Conservation (phyloP, 306 rosid species). For the Pueraria montana region DNA sequence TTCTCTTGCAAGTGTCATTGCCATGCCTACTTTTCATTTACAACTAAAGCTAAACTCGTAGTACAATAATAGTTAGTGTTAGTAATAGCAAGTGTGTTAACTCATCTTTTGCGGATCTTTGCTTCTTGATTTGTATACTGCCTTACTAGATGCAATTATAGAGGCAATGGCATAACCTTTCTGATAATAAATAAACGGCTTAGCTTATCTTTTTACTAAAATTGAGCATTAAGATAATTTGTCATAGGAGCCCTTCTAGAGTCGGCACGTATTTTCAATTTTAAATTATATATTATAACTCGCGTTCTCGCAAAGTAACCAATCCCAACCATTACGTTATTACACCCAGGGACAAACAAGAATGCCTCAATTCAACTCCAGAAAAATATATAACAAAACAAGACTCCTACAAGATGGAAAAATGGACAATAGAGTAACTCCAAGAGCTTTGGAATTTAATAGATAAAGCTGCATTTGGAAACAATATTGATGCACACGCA, state of each 20-base stretch:
- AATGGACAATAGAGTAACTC: conserved; percentile 6
- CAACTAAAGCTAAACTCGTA: background rate
- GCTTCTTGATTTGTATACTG: background rate
- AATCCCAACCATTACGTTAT: background rate
- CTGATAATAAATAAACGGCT: background rate
- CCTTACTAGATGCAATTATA: background rate
- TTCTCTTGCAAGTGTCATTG: background rate
- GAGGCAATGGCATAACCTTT: background rate
- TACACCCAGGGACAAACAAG: background rate
- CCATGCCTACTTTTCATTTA: background rate
- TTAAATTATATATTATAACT: no score
- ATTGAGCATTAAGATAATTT: background rate
- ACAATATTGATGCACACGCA: conserved; percentile 1
- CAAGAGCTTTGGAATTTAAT: conserved; percentile 24
- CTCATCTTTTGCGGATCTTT: background rate
- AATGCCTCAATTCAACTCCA: background rate
- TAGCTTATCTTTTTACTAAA: background rate
- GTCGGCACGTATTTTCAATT: no score
- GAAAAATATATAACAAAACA: background rate
- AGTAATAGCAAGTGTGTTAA: background rate
- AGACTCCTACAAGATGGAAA: background rate
- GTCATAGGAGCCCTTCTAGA: background rate
- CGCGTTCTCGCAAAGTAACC: background rate
- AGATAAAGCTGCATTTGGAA: conserved; percentile 20
- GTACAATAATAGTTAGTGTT: background rate